These are phyloP conservation scores for Galeopsis tetrahit DNA, from an alignment of 257 asterid genomes.

Conservation along the genomic window DNA sequence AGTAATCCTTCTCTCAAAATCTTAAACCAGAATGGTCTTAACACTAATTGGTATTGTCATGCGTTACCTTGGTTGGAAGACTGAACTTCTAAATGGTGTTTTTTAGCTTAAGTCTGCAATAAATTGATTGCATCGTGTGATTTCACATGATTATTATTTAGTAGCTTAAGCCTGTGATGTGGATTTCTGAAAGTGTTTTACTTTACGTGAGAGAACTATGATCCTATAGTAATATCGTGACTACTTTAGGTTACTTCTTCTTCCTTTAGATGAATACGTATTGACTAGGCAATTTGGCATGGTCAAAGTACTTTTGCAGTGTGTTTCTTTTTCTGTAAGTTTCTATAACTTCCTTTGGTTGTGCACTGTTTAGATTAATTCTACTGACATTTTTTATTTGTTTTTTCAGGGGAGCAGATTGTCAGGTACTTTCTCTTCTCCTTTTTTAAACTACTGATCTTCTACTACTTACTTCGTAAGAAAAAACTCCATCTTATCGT, in stretches of 20 bases:
- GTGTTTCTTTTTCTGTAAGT: constrained; percentile 9
- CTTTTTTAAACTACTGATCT: constrained; percentile 16
- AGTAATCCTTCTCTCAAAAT: constrained; percentile 15
- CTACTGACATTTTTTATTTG: constrained; percentile 43
- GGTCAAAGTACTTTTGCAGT: constrained; percentile 20
- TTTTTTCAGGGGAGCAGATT: constrained; percentile 84
- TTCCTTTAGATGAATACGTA: constrained; percentile 10
- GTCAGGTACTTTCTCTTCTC: constrained; percentile 58
- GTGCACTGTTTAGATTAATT: constrained; percentile 19
- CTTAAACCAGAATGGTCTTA: background rate
- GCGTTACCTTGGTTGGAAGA: constrained; percentile 1
- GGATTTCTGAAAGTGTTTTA: background rate
- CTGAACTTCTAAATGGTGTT: background rate
- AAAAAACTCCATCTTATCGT: background rate
- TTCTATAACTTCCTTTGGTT: constrained; percentile 7
- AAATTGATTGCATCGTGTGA: constrained; percentile 11
- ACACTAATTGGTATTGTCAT: background rate
- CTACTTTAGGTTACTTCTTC: background rate
- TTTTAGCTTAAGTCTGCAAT: constrained; percentile 11
- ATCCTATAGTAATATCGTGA: constrained; percentile 6
- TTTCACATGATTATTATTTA: background rate
- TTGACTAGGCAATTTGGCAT: constrained; percentile 10
- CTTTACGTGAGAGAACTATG: constrained; percentile 9
- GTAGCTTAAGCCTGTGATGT: background rate
- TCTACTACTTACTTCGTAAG: constrained; percentile 17